phyloP scores from a whole-genome alignment of 371 early-diverging fungal genomes.

The Capillidium heterosporum region DNA sequence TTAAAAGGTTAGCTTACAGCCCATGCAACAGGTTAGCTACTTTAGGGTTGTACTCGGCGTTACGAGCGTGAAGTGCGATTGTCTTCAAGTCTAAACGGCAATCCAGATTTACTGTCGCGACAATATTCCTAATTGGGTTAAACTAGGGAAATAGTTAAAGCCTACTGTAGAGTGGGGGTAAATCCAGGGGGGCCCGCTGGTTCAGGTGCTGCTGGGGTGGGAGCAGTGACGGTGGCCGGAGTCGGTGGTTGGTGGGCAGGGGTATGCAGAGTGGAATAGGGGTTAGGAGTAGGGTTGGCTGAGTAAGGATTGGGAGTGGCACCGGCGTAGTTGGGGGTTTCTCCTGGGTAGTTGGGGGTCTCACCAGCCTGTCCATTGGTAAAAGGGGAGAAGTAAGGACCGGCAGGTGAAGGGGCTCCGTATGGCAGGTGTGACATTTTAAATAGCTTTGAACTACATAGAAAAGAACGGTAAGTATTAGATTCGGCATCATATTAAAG shows the following conservation, averaged over 20 bases:
- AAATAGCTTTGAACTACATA: too few species aligned
- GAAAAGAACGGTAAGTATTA: too few species aligned
- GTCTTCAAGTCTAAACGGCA: constrained; percentile 98
- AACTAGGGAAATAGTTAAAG: constrained; percentile 9
- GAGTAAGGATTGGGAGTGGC: constrained; percentile 4
- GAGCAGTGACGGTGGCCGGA: constrained; percentile 11
- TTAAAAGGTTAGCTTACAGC: not conserved
- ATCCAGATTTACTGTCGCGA: constrained; percentile 99
- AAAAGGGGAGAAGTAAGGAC: constrained; percentile 3
- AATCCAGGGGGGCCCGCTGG: constrained; percentile 49
- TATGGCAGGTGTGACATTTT: not conserved
- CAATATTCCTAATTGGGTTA: constrained; percentile 72
- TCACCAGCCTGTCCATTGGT: not conserved
- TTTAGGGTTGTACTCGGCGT: constrained; percentile 99
- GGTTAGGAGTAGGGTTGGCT: constrained; percentile 5
- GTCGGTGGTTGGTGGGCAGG: constrained; percentile 29
- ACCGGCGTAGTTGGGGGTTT: constrained; percentile 2
- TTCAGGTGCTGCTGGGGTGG: constrained; percentile 22
- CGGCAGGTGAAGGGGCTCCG: constrained; percentile 3
- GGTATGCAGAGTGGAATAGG: constrained; percentile 9
- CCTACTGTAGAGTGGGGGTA: constrained; percentile 71
- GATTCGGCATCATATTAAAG: too few species aligned
- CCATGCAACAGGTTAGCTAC: constrained; percentile 22
- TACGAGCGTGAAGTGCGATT: constrained; percentile 99
- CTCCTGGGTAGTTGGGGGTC: constrained; percentile 1